Evolutionary conservation across 345 rosid species (phyloP).

Genomic region (Excoecaria agallocha): DNA sequence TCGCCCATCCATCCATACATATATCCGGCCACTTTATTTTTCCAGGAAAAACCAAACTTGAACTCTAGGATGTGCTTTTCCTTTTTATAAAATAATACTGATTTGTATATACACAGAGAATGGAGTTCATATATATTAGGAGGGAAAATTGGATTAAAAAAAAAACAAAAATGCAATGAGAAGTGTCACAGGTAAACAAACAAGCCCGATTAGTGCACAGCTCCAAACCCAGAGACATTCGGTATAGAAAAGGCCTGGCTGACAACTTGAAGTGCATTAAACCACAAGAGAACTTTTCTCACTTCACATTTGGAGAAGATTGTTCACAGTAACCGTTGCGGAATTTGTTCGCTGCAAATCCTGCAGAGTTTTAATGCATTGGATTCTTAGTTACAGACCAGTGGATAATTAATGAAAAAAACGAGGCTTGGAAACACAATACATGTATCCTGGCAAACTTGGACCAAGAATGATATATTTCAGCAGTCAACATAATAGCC

Average conservation of each 20-base stretch:
- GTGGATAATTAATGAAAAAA: background rate
- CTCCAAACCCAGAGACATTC: conserved; percentile 28
- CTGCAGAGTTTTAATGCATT: conserved; percentile 45
- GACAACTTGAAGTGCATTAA: background rate
- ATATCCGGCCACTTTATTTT: conserved; percentile 27
- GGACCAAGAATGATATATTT: background rate
- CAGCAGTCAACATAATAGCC: background rate
- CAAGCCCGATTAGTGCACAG: conserved; percentile 16
- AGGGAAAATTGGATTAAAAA: conserved; percentile 7
- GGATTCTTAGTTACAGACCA: background rate
- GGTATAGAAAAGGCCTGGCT: conserved; percentile 10
- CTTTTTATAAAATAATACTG: conserved; percentile 19
- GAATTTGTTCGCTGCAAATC: conserved; percentile 96
- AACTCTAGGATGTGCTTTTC: conserved; percentile 29
- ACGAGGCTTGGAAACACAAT: background rate
- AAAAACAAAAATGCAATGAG: conserved; percentile 13
- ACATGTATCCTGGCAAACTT: background rate
- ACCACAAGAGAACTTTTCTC: conserved; percentile 9
- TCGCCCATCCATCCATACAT: conserved; percentile 10
- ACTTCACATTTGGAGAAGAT: conserved; percentile 90
- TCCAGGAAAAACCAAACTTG: conserved; percentile 22
- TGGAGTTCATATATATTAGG: conserved; percentile 27
- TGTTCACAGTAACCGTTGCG: conserved; percentile 84
- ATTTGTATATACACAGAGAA: conserved; percentile 38
- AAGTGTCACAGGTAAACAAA: conserved; percentile 16